phyloP scores from a whole-genome alignment of 1,284 basidiomycete genomes.

The Ustilago vetiveriae region DNA sequence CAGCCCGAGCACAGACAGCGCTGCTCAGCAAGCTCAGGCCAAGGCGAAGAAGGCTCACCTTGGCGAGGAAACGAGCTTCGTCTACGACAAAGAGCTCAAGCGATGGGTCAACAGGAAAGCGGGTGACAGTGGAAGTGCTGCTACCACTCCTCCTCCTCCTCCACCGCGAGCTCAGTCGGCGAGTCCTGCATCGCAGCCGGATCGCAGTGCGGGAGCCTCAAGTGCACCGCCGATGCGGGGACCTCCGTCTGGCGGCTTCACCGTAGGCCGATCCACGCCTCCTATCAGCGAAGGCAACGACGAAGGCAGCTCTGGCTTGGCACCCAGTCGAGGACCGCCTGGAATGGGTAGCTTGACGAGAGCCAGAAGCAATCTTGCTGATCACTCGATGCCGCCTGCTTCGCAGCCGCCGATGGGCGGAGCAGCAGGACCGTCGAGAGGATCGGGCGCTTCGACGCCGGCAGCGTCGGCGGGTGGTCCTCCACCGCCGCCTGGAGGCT shows the following conservation, averaged over 20 bases:
- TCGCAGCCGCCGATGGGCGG: slow-evolving; percentile 43
- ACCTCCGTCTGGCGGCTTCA: slow-evolving; percentile 18
- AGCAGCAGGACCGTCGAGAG: slow-evolving; percentile 1
- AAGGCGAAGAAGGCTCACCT: slow-evolving; percentile 76
- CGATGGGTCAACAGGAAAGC: slow-evolving; percentile 95
- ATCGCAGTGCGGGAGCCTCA: slow-evolving; percentile 27
- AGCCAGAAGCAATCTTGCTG: slow-evolving; percentile 56
- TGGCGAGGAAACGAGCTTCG: slow-evolving; percentile 89
- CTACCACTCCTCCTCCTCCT: slow-evolving; percentile 58
- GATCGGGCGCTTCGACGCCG: slow-evolving; percentile 20
- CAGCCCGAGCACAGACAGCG: slow-evolving; percentile 63
- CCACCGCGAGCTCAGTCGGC: slow-evolving; percentile 51
- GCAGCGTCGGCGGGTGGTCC: slow-evolving; percentile 14
- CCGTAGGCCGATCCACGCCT: slow-evolving; percentile 33
- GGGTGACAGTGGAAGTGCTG: slow-evolving; percentile 51
- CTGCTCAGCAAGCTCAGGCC: slow-evolving; percentile 55
- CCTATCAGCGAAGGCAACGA: slow-evolving; percentile 45
- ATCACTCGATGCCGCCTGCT: slow-evolving; percentile 55
- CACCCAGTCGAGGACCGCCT: slow-evolving; percentile 19
- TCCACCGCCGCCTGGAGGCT: slow-evolving; percentile 41
- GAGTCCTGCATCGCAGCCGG: slow-evolving; percentile 53
- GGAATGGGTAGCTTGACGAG: slow-evolving; percentile 28
- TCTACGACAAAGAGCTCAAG: slow-evolving; percentile 92
- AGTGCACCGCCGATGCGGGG: slow-evolving; percentile 40
- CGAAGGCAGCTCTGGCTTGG: slow-evolving; percentile 31